Evolutionary conservation across 257 asterid genomes (phyloP).

Genomic region (Anisodus acutangulus): DNA sequence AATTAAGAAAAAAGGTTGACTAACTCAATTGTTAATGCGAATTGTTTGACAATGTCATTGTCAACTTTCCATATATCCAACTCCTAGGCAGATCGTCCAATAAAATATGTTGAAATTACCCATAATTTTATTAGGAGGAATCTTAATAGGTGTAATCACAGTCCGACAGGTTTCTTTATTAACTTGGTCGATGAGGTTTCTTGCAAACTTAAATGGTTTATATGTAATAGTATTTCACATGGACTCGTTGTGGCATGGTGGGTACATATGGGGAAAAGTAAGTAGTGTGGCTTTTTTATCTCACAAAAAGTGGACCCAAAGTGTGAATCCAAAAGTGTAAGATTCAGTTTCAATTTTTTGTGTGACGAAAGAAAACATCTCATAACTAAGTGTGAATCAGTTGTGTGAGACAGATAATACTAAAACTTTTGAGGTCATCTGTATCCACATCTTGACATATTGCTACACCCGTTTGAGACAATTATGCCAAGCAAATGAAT

Average conservation of each 20-base stretch:
- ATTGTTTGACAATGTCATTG: background rate
- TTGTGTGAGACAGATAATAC: too few species aligned
- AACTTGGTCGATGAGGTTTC: constrained; percentile 13
- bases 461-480: background rate
- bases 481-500: background rate
- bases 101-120: background rate
- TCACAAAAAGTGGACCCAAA: too few species aligned
- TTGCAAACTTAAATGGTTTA: background rate
- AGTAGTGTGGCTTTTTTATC: too few species aligned
- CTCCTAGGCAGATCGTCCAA: background rate
- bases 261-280: too few species aligned
- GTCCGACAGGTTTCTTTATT: background rate
- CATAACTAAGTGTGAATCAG: too few species aligned
- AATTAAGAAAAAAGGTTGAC: background rate
- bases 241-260: background rate
- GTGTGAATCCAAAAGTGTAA: too few species aligned
- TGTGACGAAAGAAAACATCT: too few species aligned
- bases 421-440: too few species aligned
- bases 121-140: background rate
- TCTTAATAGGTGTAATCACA: background rate
- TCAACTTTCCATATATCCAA: background rate
- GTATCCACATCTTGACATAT: background rate
- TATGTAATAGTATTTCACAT: background rate
- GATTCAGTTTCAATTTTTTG: too few species aligned
- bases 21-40: background rate